Percentiles rank a stretch among this genome's conserved stretches.
These are phyloP conservation scores for Corymbia citriodora DNA, from an alignment of 441 rosid species.

Conservation along the genomic window DNA sequence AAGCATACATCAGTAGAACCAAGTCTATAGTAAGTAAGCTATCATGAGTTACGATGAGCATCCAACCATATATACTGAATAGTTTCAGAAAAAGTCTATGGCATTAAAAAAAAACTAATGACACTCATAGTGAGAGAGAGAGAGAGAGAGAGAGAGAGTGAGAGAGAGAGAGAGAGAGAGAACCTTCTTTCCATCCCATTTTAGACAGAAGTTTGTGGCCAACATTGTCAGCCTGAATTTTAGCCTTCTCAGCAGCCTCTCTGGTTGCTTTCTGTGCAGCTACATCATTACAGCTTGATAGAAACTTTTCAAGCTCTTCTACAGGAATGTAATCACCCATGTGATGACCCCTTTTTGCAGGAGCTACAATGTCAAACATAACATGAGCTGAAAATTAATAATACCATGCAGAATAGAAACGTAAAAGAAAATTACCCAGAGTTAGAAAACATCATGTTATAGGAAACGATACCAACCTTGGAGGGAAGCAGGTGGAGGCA, in stretches of 20 bases:
- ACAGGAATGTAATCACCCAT: constrained; percentile 99
- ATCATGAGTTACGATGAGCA: not conserved
- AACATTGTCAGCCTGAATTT: constrained; percentile 92
- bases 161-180: not conserved
- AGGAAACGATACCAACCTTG: constrained; percentile 47
- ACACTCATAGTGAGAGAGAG: not conserved
- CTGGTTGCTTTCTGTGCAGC: constrained; percentile 54
- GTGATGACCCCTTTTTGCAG: constrained; percentile 82
- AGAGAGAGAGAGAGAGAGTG: not conserved
- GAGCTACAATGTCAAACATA: not conserved
- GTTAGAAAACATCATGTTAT: not conserved
- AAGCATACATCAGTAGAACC: not conserved
- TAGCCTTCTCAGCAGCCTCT: constrained; percentile 76
- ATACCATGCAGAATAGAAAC: not conserved
- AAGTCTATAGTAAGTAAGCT: not conserved
- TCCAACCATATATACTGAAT: not conserved
- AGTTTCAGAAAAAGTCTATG: not conserved
- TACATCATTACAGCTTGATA: constrained; percentile 78
- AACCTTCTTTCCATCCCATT: constrained; percentile 99
- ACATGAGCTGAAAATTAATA: not conserved
- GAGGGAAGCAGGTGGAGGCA: constrained; percentile 97
- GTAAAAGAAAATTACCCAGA: not conserved
- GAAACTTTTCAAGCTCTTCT: constrained; percentile 89
- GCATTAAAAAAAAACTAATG: not conserved
- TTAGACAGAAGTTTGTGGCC: constrained; percentile 94